These are phyloP conservation scores for Epicoccum sorghinum DNA, from an alignment of 2,329 filamentous ascomycete genomes.

Conservation along the genomic window DNA sequence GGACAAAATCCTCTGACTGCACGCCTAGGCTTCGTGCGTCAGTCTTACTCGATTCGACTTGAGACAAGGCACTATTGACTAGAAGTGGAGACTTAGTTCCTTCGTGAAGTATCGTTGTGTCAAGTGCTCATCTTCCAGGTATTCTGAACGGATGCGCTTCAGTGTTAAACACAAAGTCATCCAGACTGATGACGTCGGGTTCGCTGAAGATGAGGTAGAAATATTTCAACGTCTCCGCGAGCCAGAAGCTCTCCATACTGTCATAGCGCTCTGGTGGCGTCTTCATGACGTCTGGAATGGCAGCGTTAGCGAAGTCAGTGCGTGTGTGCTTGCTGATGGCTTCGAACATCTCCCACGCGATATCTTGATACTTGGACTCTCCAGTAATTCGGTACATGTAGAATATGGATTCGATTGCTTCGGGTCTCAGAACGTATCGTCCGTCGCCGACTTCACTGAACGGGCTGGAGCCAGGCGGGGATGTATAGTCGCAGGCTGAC, in stretches of 20 bases:
- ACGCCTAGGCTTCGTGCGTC: too few relatives aligned
- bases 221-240: constrained; percentile 58
- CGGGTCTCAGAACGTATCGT: constrained; percentile 57
- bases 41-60: too few relatives aligned
- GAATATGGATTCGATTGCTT: constrained; percentile 66
- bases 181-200: constrained; percentile 49
- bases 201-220: constrained; percentile 57
- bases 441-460: constrained; percentile 52
- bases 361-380: constrained; percentile 52
- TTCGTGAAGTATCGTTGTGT: too few relatives aligned
- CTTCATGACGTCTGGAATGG: constrained; percentile 52
- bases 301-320: constrained; percentile 53
- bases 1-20: too few relatives aligned
- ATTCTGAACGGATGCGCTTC: constrained; percentile 54
- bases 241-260: constrained; percentile 58
- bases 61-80: too few relatives aligned
- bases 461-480: constrained; percentile 41
- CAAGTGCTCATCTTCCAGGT: constrained; percentile 5
- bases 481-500: constrained; percentile 48
- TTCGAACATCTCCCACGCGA: constrained; percentile 57
- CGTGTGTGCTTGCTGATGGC: constrained; percentile 49
- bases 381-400: constrained; percentile 66
- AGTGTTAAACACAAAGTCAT: constrained; percentile 55
- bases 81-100: too few relatives aligned
- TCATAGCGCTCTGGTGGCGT: constrained; percentile 41